phyloP scores from a whole-genome alignment of 2,329 filamentous ascomycete genomes.

The Claviceps digitariae region DNA sequence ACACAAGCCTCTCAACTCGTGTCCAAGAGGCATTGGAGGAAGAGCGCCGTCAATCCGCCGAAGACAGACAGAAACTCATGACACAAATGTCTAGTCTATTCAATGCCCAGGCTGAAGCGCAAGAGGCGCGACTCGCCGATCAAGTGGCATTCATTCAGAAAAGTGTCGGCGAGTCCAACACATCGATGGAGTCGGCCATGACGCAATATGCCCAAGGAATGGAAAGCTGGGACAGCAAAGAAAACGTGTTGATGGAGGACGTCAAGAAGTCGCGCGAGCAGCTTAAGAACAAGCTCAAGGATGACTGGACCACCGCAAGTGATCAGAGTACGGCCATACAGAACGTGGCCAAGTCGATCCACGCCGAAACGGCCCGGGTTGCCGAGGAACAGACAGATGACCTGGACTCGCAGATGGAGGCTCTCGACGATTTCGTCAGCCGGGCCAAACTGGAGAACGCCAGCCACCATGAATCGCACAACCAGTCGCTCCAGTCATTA shows the following conservation, averaged over 20 bases:
- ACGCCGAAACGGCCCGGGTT: constrained; percentile 78
- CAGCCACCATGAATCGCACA: constrained; percentile 57
- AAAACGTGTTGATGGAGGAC: constrained; percentile 54
- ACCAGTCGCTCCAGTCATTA: constrained; percentile 50
- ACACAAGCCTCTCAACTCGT: constrained; percentile 48
- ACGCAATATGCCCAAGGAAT: constrained; percentile 56
- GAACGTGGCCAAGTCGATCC: constrained; percentile 69
- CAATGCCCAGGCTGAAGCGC: constrained; percentile 56
- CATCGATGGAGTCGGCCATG: constrained; percentile 51
- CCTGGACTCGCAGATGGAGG: constrained; percentile 76
- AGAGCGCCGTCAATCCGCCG: constrained; percentile 58
- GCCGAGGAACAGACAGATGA: constrained; percentile 82
- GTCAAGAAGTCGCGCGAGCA: constrained; percentile 61
- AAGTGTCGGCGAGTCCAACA: constrained; percentile 49
- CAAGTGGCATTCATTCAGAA: constrained; percentile 50
- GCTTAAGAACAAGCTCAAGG: constrained; percentile 69
- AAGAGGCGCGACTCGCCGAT: constrained; percentile 56
- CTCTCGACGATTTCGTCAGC: constrained; percentile 80
- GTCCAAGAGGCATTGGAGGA: constrained; percentile 60
- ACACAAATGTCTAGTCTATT: constrained; percentile 67
- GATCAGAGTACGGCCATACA: constrained; percentile 75
- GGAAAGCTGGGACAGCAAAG: constrained; percentile 58
- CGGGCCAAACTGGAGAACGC: constrained; percentile 72
- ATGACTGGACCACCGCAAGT: constrained; percentile 73
- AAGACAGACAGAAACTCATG: constrained; percentile 62